phyloP scores from a whole-genome alignment of 305 asterid species.

The Euphrasia arctica region DNA sequence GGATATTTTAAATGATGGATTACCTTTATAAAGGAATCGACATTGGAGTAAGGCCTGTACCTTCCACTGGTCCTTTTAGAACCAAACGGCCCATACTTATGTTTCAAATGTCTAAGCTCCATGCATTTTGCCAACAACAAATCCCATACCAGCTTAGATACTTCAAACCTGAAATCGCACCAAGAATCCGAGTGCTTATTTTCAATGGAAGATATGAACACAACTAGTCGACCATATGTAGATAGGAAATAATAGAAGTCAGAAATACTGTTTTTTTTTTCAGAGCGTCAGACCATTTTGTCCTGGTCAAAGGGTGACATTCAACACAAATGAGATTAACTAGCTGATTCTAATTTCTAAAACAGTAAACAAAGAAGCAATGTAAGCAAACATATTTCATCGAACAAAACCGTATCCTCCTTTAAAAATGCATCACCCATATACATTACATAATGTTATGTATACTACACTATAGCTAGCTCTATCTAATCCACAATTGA shows the following conservation, averaged over 20 bases:
- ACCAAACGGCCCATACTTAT: slow-evolving; percentile 53
- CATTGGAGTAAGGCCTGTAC: slow-evolving; percentile 88
- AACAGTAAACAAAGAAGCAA: neutral
- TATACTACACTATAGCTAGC: no score
- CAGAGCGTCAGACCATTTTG: neutral
- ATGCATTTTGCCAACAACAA: slow-evolving; percentile 57
- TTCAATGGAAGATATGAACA: slow-evolving; percentile 6
- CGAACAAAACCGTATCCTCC: slow-evolving; percentile 11
- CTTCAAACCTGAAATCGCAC: slow-evolving; percentile 55
- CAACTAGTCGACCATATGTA: neutral
- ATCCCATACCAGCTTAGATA: slow-evolving; percentile 69
- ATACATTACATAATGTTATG: no score
- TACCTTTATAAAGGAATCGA: slow-evolving; percentile 88
- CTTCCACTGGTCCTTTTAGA: slow-evolving; percentile 75
- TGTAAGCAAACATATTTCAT: neutral
- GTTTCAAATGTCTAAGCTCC: slow-evolving; percentile 66
- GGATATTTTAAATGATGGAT: slow-evolving; percentile 15
- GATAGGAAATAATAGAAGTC: neutral
- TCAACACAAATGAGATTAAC: no score
- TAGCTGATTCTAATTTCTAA: neutral
- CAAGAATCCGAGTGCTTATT: neutral
- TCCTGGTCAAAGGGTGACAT: no score
- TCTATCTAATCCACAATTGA: neutral
- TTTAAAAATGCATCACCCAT: neutral
- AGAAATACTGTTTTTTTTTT: neutral